Percentiles rank a stretch among this genome's conserved stretches.
phyloP scores from a whole-genome alignment of 257 asterid species.

The Solanum phureja region DNA sequence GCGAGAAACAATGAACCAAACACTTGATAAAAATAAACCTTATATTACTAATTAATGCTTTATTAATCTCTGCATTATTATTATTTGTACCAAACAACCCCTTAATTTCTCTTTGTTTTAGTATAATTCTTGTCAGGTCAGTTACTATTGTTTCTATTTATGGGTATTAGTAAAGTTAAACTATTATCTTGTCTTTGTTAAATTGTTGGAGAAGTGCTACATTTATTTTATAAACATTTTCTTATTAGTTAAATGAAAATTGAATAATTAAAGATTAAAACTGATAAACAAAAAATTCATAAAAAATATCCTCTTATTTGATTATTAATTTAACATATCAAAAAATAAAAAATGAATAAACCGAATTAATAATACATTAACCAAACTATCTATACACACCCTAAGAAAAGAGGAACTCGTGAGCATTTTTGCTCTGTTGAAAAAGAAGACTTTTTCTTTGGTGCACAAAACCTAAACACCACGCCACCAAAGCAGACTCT shows the following conservation, averaged over 20 bases:
- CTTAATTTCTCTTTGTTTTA: not conserved
- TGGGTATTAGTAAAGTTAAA: not conserved
- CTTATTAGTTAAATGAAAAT: not conserved
- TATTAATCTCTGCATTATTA: too few relatives aligned
- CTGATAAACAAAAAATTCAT: too few relatives aligned
- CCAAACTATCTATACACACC: not conserved
- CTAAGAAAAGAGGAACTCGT: not conserved
- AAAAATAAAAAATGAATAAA: too few relatives aligned
- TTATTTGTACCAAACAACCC: too few relatives aligned
- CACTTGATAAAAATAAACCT: too few relatives aligned
- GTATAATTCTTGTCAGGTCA: not conserved
- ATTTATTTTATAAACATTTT: too few relatives aligned
- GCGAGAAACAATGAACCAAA: too few relatives aligned
- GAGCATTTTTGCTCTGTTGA: not conserved
- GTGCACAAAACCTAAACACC: not conserved
- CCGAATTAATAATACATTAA: too few relatives aligned
- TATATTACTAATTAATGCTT: too few relatives aligned
- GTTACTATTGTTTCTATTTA: not conserved
- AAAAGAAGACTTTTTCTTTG: not conserved
- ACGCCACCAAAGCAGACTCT: not conserved
- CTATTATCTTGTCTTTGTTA: not conserved
- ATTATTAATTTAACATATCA: too few relatives aligned
- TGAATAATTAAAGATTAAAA: not conserved
- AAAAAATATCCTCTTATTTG: not conserved
- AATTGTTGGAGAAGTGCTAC: too few relatives aligned